phyloP scores from a whole-genome alignment of 2,329 filamentous ascomycete genomes.

The Aspergillus glaucus region DNA sequence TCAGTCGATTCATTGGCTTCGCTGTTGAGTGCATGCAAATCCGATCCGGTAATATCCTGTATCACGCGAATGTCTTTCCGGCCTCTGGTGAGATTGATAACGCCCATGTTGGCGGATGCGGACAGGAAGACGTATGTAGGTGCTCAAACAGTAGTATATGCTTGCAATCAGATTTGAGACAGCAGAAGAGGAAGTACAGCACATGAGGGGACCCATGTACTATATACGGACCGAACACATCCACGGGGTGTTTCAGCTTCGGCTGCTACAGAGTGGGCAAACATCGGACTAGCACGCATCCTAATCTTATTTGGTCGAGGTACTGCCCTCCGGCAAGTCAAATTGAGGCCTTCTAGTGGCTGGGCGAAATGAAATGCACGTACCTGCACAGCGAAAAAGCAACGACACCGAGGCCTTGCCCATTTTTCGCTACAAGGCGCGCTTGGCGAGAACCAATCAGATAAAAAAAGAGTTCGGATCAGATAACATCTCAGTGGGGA shows the following conservation, averaged over 20 bases:
- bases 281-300: too few species aligned
- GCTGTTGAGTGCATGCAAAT: constrained; percentile 3
- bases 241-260: too few species aligned
- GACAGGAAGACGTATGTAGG: not conserved
- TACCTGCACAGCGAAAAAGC: not conserved
- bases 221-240: not conserved
- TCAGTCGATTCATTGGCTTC: constrained; percentile 1
- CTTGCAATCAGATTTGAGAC: too few species aligned
- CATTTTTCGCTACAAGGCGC: not conserved
- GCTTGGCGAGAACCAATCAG: not conserved
- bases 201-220: too few species aligned
- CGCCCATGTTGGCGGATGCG: constrained; percentile 3
- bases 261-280: too few species aligned
- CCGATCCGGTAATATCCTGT: constrained; percentile 3
- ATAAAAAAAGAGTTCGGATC: not conserved
- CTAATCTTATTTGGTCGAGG: too few species aligned
- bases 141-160: too few species aligned
- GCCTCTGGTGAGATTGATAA: constrained; percentile 2
- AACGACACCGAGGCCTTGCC: not conserved
- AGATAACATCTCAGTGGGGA: not conserved
- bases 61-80: constrained; percentile 6
- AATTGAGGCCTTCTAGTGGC: too few species aligned
- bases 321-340: too few species aligned
- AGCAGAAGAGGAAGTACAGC: too few species aligned
- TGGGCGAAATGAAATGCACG: too few species aligned